Evolutionary conservation across 805 yeast species (phyloP), one percentile per base, ranked within the genome.

Genomic region (Kodamaea restingae): DNA sequence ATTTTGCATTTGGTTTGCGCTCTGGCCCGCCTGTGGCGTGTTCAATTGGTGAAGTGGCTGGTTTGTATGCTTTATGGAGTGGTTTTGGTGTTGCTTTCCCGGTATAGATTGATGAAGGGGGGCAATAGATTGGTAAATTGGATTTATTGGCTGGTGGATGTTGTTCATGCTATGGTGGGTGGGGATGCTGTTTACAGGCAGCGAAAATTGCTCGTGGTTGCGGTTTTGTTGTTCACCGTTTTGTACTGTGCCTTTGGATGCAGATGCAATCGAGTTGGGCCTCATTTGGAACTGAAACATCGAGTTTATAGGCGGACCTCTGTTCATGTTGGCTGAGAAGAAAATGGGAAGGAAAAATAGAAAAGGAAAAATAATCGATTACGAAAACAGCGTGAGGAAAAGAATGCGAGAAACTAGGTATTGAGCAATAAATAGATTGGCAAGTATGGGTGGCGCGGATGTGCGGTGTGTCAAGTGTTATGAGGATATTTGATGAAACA

Each of bases 201-300:
- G 24, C 24, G 20, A 20, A 11, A 20, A 20, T 8, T 20, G 32
- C 12, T 29, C 18, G 32, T 29, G 32, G 18, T 18, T 29, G 32
- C 18, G 32, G 20, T 15, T 17, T 18, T 12, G 32, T 4, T 14
- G 17, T 12, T 10, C 17, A 4, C 20, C 15, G 18, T 29, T 17
- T 14, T 5, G 18, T 2, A 15, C 32, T 14, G 36, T 25, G 41
- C 17, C 11, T 22, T 35, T 18, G 24, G 38, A 22, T 15, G n/a
- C 36, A 3, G 35, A 38, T 17, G 36, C 32, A 15, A 31, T 2
- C 21, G 22, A 6, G 40, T 32, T 37, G 45, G 33, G 35, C 12
- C 35, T 30, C 40, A 30, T 33, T 26, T 37, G 40, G 32, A 37
- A 37, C 40, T 37, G 40, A 29, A 37, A 37, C 40, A 37, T 37